A percentile compares a stretch with the other conserved stretches of the same genome.
Evolutionary conservation across 768 basidiomycete species (phyloP).

Genomic region (Tulasnella sp.): DNA sequence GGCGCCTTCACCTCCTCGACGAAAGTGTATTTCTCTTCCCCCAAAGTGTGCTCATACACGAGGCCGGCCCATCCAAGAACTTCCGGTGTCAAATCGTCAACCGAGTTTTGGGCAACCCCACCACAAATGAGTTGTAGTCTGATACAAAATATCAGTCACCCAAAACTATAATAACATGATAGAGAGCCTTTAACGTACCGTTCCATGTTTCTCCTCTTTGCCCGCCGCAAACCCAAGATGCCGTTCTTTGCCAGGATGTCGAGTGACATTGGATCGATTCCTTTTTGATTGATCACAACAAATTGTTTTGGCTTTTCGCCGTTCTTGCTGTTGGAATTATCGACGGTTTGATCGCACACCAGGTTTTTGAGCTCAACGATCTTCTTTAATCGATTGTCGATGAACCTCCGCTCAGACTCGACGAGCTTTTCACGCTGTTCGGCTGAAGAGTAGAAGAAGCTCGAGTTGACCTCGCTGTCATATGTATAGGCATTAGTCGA

Average conservation of each 20-base stretch:
- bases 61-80: slow-evolving; percentile 95
- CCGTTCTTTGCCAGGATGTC: slow-evolving; percentile 96
- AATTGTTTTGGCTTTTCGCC: slow-evolving; percentile 54
- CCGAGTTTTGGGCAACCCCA: slow-evolving; percentile 92
- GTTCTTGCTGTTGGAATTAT: slow-evolving; percentile 51
- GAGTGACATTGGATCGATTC: slow-evolving; percentile 92
- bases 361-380: slow-evolving; percentile 93
- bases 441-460: slow-evolving; percentile 97
- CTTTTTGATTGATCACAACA: slow-evolving; percentile 97
- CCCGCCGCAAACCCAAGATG: slow-evolving; percentile 85
- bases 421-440: slow-evolving; percentile 98
- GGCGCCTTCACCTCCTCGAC: slow-evolving; percentile 93
- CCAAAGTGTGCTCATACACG: slow-evolving; percentile 97
- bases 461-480: slow-evolving; percentile 91
- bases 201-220: slow-evolving; percentile 99
- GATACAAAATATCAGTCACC: slow-evolving; percentile 4
- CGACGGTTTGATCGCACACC: slow-evolving; percentile 89
- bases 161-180: not conserved
- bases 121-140: slow-evolving; percentile 91
- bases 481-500: slow-evolving; percentile 17
- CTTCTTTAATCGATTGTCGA: slow-evolving; percentile 89
- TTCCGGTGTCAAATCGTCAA: slow-evolving; percentile 86
- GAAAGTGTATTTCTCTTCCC: slow-evolving; percentile 98
- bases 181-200: slow-evolving; percentile 37
- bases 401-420: slow-evolving; percentile 89